Evolutionary conservation across 495 filamentous ascomycete genomes (phyloP).

Genomic region (Xylaria acuta): DNA sequence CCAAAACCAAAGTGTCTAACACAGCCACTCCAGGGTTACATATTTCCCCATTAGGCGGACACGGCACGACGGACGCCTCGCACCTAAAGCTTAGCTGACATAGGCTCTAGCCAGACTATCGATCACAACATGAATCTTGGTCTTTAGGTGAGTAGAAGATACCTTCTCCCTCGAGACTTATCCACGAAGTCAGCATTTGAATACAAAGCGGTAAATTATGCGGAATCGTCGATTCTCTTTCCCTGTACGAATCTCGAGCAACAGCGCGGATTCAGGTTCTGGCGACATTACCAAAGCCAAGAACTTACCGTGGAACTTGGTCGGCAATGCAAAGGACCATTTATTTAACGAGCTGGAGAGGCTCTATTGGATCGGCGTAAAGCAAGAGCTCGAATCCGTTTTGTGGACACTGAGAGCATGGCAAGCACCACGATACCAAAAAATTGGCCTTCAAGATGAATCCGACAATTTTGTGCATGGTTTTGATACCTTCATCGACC

Average conservation of each 20-base stretch:
- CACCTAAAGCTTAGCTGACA: background rate
- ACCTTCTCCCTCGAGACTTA: background rate
- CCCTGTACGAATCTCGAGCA: background rate
- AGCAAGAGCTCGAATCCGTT: slow-evolving; percentile 4
- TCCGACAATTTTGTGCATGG: slow-evolving; percentile 1
- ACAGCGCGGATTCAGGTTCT: background rate
- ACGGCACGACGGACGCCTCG: background rate
- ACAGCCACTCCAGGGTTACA: background rate
- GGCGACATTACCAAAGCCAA: background rate
- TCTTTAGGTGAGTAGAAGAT: background rate
- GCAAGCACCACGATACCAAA: background rate
- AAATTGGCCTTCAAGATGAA: background rate
- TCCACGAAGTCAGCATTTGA: background rate
- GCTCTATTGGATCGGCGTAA: slow-evolving; percentile 2
- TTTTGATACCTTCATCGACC: background rate
- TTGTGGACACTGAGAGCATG: slow-evolving; percentile 4
- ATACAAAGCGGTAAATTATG: background rate
- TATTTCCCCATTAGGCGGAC: background rate
- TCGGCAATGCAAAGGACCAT: background rate
- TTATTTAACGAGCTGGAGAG: background rate
- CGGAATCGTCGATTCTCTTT: background rate
- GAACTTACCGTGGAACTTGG: background rate
- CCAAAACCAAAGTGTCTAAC: background rate
- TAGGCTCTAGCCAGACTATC: background rate
- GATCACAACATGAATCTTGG: background rate